A percentile compares a stretch with the other conserved stretches of the same genome.
Conservation (phyloP, 768 basidiomycete genomes). For the Phylloporus rhodoxanthus region DNA sequence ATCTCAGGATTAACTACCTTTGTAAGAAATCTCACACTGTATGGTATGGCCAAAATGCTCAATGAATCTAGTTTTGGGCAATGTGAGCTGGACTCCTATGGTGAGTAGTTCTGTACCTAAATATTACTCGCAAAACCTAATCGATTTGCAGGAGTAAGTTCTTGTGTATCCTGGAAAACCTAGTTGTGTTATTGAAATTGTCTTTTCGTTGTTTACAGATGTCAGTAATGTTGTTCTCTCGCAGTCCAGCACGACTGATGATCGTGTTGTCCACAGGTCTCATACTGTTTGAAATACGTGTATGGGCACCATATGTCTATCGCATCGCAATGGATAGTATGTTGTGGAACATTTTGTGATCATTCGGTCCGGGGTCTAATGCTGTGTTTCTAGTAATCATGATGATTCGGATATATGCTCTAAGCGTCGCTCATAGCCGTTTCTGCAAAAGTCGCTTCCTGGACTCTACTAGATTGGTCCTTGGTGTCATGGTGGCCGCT, state of each 20-base stretch:
- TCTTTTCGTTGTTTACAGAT: too few species aligned
- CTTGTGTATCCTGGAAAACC: neutral
- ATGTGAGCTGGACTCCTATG: constrained; percentile 4
- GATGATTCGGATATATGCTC: constrained; percentile 16
- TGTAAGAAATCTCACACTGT: constrained; percentile 4
- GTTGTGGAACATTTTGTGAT: neutral
- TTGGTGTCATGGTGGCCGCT: neutral
- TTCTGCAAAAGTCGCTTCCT: neutral
- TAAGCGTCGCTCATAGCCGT: constrained; percentile 3
- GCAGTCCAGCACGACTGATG: too few species aligned
- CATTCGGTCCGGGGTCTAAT: neutral
- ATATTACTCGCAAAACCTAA: neutral
- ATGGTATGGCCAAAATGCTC: neutral
- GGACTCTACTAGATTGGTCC: constrained; percentile 5
- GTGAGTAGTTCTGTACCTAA: constrained; percentile 1
- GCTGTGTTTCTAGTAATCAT: constrained; percentile 9
- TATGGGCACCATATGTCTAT: neutral
- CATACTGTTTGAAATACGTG: too few species aligned
- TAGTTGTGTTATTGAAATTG: neutral
- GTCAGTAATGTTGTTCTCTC: too few species aligned
- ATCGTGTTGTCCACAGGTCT: too few species aligned
- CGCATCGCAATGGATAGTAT: constrained; percentile 17
- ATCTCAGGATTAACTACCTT: constrained; percentile 3
- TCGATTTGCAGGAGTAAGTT: constrained; percentile 9
- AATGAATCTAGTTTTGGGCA: constrained; percentile 3